Base-by-base conservation (phyloP, 2,329 filamentous ascomycete genomes). In the Cadophora sp. region DNA sequence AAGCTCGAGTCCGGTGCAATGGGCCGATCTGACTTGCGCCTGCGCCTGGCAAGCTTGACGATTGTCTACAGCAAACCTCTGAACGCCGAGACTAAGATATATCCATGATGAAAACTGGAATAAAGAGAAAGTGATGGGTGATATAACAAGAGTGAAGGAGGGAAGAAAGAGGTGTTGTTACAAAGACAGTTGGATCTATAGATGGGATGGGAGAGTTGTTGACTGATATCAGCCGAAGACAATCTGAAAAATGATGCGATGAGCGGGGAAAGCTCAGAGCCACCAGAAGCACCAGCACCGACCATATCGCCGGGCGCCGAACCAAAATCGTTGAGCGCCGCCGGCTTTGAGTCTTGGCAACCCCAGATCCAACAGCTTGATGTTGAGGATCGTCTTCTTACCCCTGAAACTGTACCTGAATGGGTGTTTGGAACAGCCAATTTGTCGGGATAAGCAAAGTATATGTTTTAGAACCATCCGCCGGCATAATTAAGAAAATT, bases 1-100 rank as follows among this genome's bases (percentile, higher is more conserved):
- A 58, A 63, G 30, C 24, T 64, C 62, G 58, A 66, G 43, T 59
- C 50, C 22, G 33, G 45, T 60, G 50, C 58, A 60, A 64, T 14
- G 39, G 58, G 55, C 56, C 61, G 60, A 62, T 36, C n/a, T 33
- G n/a, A 20, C 36, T 30, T 66, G 65, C 64, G 66, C 71, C 65
- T 71, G 69, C 71, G 56, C 68, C 71, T 70, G 68, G 73, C 69
- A 71, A 66, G 66, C 68, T 58, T 66, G 41, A 22, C 45, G 56
- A 41, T 67, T 62, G 56, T 63, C 24, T 61, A 36, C 50, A 58
- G 41, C 50, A 51, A 50, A 60, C 61, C 65, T 66, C 61, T 59
- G 60, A 51, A 63, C 48, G 58, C 45, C 24, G 18, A 58, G 43
- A 20, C 62, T 72, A 75, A 59, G 68, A 73, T 65, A 73, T 70